Percentiles rank a stretch among this genome's conserved stretches.
phyloP scores from a whole-genome alignment of 2,329 filamentous ascomycete genomes.

The Myrmaecium sp. region DNA sequence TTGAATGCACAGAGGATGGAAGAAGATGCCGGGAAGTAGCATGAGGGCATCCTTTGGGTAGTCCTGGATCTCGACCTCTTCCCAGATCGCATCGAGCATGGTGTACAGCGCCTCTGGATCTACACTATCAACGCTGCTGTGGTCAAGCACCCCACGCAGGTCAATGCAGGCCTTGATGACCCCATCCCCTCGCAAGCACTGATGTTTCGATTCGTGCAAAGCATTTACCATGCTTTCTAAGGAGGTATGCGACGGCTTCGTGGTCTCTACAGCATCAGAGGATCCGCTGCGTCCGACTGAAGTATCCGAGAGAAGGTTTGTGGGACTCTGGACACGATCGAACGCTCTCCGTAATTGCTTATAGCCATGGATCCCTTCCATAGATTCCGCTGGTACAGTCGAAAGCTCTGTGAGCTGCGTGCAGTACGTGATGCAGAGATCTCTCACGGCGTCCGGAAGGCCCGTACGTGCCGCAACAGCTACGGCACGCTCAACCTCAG shows the following conservation, averaged over 20 bases:
- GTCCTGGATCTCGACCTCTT: constrained; percentile 30
- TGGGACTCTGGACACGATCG: too few species aligned
- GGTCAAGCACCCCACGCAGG: constrained; percentile 10
- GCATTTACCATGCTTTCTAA: too few species aligned
- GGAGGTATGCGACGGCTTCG: constrained; percentile 7
- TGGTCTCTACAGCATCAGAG: too few species aligned
- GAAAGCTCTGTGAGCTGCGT: too few species aligned
- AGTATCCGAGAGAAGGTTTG: too few species aligned
- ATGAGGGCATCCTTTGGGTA: constrained; percentile 24
- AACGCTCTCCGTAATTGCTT: too few species aligned
- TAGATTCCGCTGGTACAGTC: too few species aligned
- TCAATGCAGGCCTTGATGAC: constrained; percentile 13
- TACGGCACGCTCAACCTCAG: constrained; percentile 17
- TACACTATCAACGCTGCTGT: neutral
- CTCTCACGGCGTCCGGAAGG: constrained; percentile 26
- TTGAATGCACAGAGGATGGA: constrained; percentile 17
- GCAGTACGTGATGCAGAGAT: constrained; percentile 18
- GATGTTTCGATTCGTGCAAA: constrained; percentile 14
- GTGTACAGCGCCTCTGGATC: constrained; percentile 8
- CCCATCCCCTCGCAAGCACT: constrained; percentile 13
- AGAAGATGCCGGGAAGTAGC: constrained; percentile 19
- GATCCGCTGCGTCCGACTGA: too few species aligned
- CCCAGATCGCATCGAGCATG: constrained; percentile 24
- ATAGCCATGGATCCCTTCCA: too few species aligned
- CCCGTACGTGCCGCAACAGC: constrained; percentile 20